phyloP scores from a whole-genome alignment of 2,329 filamentous ascomycete species.

The Chrysoporthe austroafricana region DNA sequence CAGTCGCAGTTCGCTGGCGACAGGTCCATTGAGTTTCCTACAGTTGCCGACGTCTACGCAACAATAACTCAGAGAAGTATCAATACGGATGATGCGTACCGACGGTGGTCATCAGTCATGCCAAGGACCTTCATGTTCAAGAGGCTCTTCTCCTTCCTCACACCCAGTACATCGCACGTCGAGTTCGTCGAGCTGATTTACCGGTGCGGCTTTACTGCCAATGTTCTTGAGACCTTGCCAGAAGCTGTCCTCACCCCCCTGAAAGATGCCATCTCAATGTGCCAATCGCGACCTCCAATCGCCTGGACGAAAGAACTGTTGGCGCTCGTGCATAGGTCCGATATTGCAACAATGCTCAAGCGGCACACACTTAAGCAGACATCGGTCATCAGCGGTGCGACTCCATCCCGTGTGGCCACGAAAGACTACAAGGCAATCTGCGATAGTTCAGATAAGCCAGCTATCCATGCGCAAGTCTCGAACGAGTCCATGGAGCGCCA shows the following conservation, averaged over 20 bases:
- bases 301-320: constrained; percentile 75
- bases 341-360: constrained; percentile 71
- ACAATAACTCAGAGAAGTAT: constrained; percentile 42
- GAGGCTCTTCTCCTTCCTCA: constrained; percentile 65
- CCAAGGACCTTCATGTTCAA: constrained; percentile 73
- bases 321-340: constrained; percentile 77
- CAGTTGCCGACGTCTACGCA: constrained; percentile 50
- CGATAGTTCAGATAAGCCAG: constrained; percentile 18
- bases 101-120: constrained; percentile 53
- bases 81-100: constrained; percentile 41
- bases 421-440: constrained; percentile 77
- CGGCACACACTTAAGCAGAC: constrained; percentile 49
- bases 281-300: constrained; percentile 79
- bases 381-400: constrained; percentile 47
- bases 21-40: constrained; percentile 44
- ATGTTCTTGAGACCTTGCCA: constrained; percentile 79
- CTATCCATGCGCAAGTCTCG: constrained; percentile 15
- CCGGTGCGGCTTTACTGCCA: constrained; percentile 66
- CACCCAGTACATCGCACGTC: constrained; percentile 53
- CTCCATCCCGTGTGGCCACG: constrained; percentile 64
- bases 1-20: constrained; percentile 49
- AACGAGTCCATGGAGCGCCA: constrained; percentile 74
- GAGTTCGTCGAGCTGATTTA: constrained; percentile 77
- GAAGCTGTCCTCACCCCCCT: constrained; percentile 81
- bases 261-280: constrained; percentile 81